phyloP scores from a whole-genome alignment of 169 alveolate genomes.

The Neospora caninum region DNA sequence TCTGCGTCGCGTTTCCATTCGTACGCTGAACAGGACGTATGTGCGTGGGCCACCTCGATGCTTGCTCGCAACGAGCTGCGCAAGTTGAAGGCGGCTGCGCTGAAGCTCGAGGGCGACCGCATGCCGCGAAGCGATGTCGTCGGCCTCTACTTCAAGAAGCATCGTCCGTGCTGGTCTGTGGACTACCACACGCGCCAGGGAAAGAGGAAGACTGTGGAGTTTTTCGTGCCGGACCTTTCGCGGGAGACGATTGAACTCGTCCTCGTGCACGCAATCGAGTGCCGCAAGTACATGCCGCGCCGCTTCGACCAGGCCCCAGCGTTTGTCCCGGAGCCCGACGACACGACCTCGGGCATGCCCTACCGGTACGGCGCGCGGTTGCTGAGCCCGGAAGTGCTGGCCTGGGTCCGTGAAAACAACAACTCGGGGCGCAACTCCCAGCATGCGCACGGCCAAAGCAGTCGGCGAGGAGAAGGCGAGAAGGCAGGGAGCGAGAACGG shows the following conservation, averaged over 20 bases:
- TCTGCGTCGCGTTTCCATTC: too few species aligned
- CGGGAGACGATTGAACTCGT: slow-evolving; percentile 26
- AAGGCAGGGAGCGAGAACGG: not conserved
- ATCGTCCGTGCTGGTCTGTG: slow-evolving; percentile 54
- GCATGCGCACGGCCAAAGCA: not conserved
- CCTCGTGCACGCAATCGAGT: slow-evolving; percentile 36
- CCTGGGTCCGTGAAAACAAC: not conserved
- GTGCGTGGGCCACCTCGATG: slow-evolving; percentile 40
- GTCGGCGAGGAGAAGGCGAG: not conserved
- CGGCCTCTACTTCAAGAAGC: slow-evolving; percentile 51
- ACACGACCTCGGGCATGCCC: slow-evolving; percentile 45
- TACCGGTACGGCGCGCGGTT: slow-evolving; percentile 33
- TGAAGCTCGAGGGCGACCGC: slow-evolving; percentile 22
- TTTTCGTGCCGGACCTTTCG: slow-evolving; percentile 47
- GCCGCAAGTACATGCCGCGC: slow-evolving; percentile 53
- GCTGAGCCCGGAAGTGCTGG: not conserved
- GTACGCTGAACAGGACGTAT: slow-evolving; percentile 37
- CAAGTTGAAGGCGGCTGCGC: slow-evolving; percentile 30
- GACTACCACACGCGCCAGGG: slow-evolving; percentile 52
- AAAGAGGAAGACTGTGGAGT: slow-evolving; percentile 47
- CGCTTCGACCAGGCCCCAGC: slow-evolving; percentile 46
- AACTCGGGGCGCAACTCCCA: not conserved
- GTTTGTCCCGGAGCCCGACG: slow-evolving; percentile 50
- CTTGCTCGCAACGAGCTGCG: slow-evolving; percentile 33
- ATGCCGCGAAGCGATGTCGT: slow-evolving; percentile 42